Conservation (phyloP, 2,329 filamentous ascomycete genomes). For the Colletotrichum noveboracense region DNA sequence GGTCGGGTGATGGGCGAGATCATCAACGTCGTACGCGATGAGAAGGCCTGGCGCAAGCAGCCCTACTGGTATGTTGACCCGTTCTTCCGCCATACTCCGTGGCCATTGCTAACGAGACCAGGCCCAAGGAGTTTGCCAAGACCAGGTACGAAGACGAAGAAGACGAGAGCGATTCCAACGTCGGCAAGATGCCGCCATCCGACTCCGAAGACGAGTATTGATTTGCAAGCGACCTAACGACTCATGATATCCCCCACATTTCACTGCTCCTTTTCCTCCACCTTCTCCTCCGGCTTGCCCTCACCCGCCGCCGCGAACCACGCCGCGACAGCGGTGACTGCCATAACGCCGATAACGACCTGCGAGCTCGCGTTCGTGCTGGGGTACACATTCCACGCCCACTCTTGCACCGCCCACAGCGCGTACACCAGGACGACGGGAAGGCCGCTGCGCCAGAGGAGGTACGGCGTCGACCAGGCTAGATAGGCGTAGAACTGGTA, state of each 20-base stretch:
- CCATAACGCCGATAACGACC: constrained; percentile 74
- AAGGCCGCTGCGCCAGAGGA: constrained; percentile 80
- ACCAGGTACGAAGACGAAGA: constrained; percentile 68
- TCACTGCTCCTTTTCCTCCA: constrained; percentile 26
- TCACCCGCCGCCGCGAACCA: constrained; percentile 62
- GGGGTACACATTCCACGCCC: constrained; percentile 95
- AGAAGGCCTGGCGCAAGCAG: constrained; percentile 90
- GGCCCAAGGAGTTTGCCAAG: constrained; percentile 82
- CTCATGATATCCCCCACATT: background rate
- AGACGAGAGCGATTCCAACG: constrained; percentile 78
- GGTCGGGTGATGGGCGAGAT: constrained; percentile 89
- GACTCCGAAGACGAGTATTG: constrained; percentile 73
- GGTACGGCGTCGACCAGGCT: constrained; percentile 85
- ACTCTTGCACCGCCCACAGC: constrained; percentile 82
- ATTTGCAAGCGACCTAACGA: background rate
- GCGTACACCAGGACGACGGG: constrained; percentile 70
- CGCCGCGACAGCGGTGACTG: constrained; percentile 66
- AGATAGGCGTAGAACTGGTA: constrained; percentile 97
- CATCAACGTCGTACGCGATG: constrained; percentile 88
- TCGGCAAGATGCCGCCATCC: constrained; percentile 85
- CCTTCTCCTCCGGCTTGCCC: constrained; percentile 27
- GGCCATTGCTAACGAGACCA: constrained; percentile 37
- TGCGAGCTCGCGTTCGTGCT: constrained; percentile 65
- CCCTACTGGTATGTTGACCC: constrained; percentile 72
- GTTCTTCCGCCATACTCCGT: background rate